Conservation (phyloP, 371 early-diverging fungal species). For the Circinella minor region DNA sequence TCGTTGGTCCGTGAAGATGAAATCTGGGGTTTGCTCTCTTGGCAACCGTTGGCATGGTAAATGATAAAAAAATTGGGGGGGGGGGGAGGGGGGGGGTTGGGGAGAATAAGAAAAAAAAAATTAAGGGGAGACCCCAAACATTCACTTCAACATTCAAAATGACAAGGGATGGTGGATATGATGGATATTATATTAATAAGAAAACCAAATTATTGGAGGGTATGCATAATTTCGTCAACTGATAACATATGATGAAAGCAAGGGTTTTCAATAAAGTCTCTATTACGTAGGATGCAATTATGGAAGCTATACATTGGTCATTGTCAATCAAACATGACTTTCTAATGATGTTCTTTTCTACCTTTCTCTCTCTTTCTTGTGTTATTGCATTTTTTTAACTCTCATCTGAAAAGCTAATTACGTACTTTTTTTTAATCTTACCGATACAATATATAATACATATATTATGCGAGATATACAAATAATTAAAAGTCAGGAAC, state of each 20-base stretch:
- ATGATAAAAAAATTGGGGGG: background rate
- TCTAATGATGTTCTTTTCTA: background rate
- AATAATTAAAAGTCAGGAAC: background rate
- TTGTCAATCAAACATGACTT: background rate
- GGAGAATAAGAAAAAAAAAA: background rate
- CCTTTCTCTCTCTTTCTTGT: background rate
- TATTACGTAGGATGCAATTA: background rate
- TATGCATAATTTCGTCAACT: background rate
- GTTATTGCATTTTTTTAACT: too few species aligned
- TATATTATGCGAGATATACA: background rate
- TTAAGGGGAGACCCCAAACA: too few species aligned
- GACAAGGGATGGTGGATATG: background rate
- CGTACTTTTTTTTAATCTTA: background rate
- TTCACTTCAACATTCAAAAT: background rate
- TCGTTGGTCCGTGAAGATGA: constrained; percentile 5
- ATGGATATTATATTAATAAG: background rate
- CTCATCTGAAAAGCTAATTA: too few species aligned
- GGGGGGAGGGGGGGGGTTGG: background rate
- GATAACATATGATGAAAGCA: background rate
- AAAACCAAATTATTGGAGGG: background rate
- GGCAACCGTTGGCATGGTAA: background rate
- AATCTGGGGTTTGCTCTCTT: constrained; percentile 8
- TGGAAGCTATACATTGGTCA: background rate
- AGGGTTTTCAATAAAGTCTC: background rate
- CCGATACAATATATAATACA: background rate